Evolutionary conservation across 768 basidiomycete genomes (phyloP), one percentile per base, ranked within the genome.

Genomic region (Tephrocybe sp.): DNA sequence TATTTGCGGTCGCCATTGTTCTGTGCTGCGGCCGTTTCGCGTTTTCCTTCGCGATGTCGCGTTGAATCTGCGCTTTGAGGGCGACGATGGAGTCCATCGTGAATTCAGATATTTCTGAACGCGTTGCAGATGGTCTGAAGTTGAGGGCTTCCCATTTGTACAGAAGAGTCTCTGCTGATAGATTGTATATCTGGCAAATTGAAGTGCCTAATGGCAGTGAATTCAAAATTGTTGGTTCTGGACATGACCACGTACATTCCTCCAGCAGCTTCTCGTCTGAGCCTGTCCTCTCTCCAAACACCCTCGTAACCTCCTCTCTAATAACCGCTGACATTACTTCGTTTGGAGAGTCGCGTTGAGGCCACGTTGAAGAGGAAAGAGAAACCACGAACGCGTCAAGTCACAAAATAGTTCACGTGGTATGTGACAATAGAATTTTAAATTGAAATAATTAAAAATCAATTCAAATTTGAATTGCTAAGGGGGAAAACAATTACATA

Each of bases 91-190:
- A 77, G 49, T 87, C 83, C 53, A 77, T 69, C 20, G 74, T 74
- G 36, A 80, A 68, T 5, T 69, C 62, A 0, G 66, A 61, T 28
- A 71, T 68, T 47, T 71, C 68, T 1, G 74, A 73, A 18, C 61
- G 62, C 3, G 70, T 70, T 2, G 67, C 55, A 24, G 69, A 67
- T 3, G 69, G 48, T 4, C 54, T 68, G 55, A 74, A 72, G 60
- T 74, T 72, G 63, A 70, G 48, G 3, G 86, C 86, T 62, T 91
- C 85, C 75, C 85, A 83, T 64, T 89, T 90, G 67, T 73, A 90
- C 34, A 73, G 74, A 17, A 91, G 73, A 42, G 70, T 63, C 20
- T 81, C 74, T 18, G 83, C 74, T 25, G 69, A 57, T 33, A 85
- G 30, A 51, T 79, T 77, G 68, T 83, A 86, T 57, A 78, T 79